phyloP scores from a whole-genome alignment of 805 yeast species.

The Wickerhamomyces bisporus region DNA sequence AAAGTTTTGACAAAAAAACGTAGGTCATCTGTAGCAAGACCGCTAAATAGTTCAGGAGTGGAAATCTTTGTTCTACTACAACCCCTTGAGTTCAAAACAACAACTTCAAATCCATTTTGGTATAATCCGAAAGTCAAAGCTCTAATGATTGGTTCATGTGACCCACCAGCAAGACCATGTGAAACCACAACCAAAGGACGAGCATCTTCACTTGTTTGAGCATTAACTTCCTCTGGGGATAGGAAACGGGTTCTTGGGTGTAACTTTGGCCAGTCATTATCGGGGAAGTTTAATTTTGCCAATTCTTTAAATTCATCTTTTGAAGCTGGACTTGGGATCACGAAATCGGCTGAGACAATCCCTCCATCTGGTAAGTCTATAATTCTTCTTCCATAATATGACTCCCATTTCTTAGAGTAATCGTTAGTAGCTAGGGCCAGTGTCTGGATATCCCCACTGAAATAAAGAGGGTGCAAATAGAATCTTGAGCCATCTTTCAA shows the following conservation, averaged over 20 bases:
- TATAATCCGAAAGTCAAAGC: conserved; percentile 44
- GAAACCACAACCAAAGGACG: conserved; percentile 57
- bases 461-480: conserved; percentile 56
- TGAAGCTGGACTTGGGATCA: conserved; percentile 33
- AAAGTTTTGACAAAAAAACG: conserved; percentile 51
- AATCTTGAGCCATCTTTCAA: conserved; percentile 44
- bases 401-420: conserved; percentile 44
- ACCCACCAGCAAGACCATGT: conserved; percentile 79
- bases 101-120: conserved; percentile 47
- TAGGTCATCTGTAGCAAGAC: conserved; percentile 64
- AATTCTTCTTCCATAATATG: conserved; percentile 72
- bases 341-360: conserved; percentile 70
- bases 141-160: conserved; percentile 68
- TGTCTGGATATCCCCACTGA: conserved; percentile 77
- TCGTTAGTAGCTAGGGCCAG: conserved; percentile 55
- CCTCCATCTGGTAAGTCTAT: conserved; percentile 61
- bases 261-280: conserved; percentile 49
- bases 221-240: conserved; percentile 38
- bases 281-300: conserved; percentile 36
- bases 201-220: conserved; percentile 26
- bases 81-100: conserved; percentile 65
- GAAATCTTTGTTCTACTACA: conserved; percentile 72
- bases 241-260: conserved; percentile 68
- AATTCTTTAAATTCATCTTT: conserved; percentile 26
- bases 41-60: conserved; percentile 63